These are phyloP conservation scores for Coemansia umbellata DNA, from an alignment of 192 early-diverging fungal species.

Conservation along the genomic window DNA sequence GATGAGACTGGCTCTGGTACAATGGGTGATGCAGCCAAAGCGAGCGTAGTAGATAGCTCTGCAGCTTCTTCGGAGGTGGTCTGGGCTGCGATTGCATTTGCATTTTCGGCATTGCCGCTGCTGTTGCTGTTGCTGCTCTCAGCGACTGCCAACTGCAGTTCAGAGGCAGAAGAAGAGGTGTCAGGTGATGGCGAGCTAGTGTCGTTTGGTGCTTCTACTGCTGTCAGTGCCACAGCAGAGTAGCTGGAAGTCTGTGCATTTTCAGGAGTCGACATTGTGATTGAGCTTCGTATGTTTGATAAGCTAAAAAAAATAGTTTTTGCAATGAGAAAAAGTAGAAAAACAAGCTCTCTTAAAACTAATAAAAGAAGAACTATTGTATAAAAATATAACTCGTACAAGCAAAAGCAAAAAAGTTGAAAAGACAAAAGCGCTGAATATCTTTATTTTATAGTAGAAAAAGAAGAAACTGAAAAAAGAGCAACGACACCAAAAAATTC, in stretches of 20 bases:
- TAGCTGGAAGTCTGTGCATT: slow-evolving; percentile 5
- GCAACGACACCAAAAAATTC: not conserved
- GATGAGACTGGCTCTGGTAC: too few species aligned
- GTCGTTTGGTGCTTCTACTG: not conserved
- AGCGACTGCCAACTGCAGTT: not conserved
- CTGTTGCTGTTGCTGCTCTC: not conserved
- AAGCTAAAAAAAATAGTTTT: not conserved
- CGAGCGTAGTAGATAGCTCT: slow-evolving; percentile 1
- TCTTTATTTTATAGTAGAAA: not conserved
- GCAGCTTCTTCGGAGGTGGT: not conserved
- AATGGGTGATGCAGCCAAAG: slow-evolving; percentile 1
- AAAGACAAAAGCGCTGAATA: too few species aligned
- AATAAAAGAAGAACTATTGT: not conserved
- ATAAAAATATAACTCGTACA: too few species aligned
- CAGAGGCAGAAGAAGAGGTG: not conserved
- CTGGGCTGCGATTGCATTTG: not conserved
- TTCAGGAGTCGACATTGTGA: slow-evolving; percentile 17
- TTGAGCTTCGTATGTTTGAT: not conserved
- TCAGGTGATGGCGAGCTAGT: not conserved
- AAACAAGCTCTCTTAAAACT: not conserved
- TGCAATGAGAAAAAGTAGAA: not conserved
- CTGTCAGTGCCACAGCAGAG: slow-evolving; percentile 1
- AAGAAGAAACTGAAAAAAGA: not conserved
- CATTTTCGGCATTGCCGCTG: not conserved
- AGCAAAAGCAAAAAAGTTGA: not conserved